Evolutionary conservation across 371 early-diverging fungal genomes (phyloP).

Genomic region (Mucor lusitanicus): DNA sequence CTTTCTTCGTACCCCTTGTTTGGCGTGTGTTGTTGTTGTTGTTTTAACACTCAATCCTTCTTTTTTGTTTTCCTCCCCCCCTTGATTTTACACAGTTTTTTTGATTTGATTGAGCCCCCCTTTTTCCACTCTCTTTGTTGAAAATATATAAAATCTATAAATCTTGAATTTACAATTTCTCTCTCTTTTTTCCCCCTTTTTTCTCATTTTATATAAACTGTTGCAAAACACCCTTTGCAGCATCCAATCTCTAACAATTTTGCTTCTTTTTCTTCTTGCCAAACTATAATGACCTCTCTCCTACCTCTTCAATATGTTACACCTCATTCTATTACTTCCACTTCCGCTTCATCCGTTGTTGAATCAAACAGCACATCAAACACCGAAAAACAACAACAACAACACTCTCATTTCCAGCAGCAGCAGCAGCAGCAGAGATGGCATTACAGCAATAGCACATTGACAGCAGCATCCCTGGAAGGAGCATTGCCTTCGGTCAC

Average conservation of each 20-base stretch:
- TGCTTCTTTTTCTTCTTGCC: neutral
- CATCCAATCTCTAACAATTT: neutral
- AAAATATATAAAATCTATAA: neutral
- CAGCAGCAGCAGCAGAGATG: no score
- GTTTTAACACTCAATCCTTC: slow-evolving; percentile 11
- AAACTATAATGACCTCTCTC: slow-evolving; percentile 15
- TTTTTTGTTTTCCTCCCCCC: neutral
- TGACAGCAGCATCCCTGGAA: neutral
- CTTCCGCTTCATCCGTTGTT: neutral
- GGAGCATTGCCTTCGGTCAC: neutral
- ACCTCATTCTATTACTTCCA: slow-evolving; percentile 4
- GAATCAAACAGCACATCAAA: neutral
- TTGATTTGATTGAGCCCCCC: neutral
- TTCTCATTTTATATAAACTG: neutral
- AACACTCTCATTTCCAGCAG: neutral
- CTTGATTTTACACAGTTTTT: neutral
- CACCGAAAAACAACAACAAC: neutral
- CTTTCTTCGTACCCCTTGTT: slow-evolving; percentile 4
- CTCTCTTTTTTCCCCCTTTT: neutral
- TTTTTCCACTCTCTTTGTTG: neutral
- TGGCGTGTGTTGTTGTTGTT: slow-evolving; percentile 7
- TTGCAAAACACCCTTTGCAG: neutral
- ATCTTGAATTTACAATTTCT: neutral
- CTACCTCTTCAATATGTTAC: slow-evolving; percentile 35
- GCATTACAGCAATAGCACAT: neutral